These are phyloP conservation scores for Salvia miltiorrhiza DNA, from an alignment of 257 asterid genomes.

Conservation along the genomic window DNA sequence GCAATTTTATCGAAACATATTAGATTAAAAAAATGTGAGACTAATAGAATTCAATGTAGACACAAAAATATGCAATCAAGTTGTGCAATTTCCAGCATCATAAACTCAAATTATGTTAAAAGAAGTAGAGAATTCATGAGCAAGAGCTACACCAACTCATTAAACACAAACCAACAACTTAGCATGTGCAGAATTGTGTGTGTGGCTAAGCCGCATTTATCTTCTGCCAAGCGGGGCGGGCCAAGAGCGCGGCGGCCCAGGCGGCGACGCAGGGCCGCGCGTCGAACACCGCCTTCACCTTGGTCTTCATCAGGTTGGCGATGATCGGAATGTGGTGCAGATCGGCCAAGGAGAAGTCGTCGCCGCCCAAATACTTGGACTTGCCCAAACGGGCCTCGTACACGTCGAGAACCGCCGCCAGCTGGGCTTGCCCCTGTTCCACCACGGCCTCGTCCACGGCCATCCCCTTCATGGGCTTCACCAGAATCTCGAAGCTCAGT, in stretches of 20 bases:
- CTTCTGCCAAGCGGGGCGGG: slow-evolving; percentile 55
- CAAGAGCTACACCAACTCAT: no score
- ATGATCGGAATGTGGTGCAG: slow-evolving; percentile 50
- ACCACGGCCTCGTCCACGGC: slow-evolving; percentile 23
- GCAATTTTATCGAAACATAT: no score
- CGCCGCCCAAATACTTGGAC: slow-evolving; percentile 51
- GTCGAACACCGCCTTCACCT: slow-evolving; percentile 41
- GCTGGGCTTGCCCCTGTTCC: slow-evolving; percentile 14
- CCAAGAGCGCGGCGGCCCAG: slow-evolving; percentile 41
- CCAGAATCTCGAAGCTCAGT: slow-evolving; percentile 26
- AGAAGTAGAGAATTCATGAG: no score
- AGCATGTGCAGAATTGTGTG: no score
- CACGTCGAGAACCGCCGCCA: slow-evolving; percentile 44
- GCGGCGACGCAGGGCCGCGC: slow-evolving; percentile 39
- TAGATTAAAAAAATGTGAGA: no score
- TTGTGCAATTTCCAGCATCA: no score
- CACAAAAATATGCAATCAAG: no score
- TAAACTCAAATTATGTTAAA: no score
- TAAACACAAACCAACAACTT: no score
- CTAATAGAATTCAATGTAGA: no score
- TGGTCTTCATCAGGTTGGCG: slow-evolving; percentile 31
- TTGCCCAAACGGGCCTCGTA: slow-evolving; percentile 44
- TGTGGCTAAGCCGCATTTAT: background rate
- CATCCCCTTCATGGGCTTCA: slow-evolving; percentile 31
- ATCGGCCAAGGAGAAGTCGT: slow-evolving; percentile 39